Percentiles rank a stretch among this genome's conserved stretches.
Evolutionary conservation across 352 stramenopile genomes (phyloP).

Genomic region (Globisporangium parvum): DNA sequence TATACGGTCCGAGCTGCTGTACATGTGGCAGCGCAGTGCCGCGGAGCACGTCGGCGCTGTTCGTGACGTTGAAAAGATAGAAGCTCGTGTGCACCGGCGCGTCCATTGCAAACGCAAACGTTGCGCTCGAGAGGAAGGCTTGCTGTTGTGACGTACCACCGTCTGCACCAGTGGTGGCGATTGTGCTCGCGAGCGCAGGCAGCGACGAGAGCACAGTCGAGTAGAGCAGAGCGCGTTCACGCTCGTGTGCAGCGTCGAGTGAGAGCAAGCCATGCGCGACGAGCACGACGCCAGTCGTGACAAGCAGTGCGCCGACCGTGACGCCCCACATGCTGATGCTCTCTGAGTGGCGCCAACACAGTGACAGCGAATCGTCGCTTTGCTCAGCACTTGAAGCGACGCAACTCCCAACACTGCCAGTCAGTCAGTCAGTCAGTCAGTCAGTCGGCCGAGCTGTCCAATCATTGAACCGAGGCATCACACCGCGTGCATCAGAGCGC

Average conservation of each 20-base stretch:
- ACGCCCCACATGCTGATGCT: constrained; percentile 19
- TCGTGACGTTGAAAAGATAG: constrained; percentile 73
- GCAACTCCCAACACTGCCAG: too few species aligned
- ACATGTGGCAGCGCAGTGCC: constrained; percentile 24
- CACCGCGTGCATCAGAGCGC: too few species aligned
- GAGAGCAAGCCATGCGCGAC: constrained; percentile 18
- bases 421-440: too few species aligned
- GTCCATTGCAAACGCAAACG: constrained; percentile 41
- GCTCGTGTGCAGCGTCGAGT: constrained; percentile 15
- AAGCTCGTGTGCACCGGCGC: constrained; percentile 47
- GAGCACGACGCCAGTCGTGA: constrained; percentile 18
- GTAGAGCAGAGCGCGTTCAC: constrained; percentile 10
- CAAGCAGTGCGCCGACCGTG: constrained; percentile 15
- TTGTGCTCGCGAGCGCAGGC: neutral
- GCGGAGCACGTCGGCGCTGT: constrained; percentile 30
- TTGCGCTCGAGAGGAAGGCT: constrained; percentile 20
- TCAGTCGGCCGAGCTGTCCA: too few species aligned
- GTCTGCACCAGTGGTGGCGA: constrained; percentile 4
- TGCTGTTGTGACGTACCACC: neutral
- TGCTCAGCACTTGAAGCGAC: neutral
- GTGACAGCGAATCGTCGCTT: neutral
- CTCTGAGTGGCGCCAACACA: too few species aligned
- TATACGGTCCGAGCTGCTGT: constrained; percentile 55
- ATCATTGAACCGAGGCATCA: too few species aligned
- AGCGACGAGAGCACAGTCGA: constrained; percentile 4